Percentiles rank a stretch among this genome's conserved stretches.
These are phyloP conservation scores for Fusarium drepaniforme DNA, from an alignment of 2,329 filamentous ascomycete genomes.

Conservation along the genomic window DNA sequence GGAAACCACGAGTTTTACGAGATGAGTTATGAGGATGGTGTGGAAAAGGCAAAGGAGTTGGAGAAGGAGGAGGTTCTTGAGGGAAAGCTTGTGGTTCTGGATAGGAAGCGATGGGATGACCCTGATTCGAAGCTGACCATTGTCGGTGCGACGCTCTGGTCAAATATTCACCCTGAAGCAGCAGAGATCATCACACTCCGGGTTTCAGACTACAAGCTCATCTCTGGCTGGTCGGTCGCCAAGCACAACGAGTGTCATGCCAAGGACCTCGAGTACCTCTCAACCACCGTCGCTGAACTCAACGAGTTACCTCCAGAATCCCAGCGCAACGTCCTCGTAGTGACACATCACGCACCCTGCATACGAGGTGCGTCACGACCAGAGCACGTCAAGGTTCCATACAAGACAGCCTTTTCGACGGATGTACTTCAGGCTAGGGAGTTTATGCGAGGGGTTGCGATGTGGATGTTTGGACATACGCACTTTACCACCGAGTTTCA, in stretches of 20 bases:
- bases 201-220: constrained; percentile 67
- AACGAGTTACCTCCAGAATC: constrained; percentile 23
- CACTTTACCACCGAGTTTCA: constrained; percentile 56
- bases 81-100: constrained; percentile 57
- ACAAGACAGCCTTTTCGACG: constrained; percentile 65
- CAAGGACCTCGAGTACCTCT: constrained; percentile 64
- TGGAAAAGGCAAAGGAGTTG: constrained; percentile 53
- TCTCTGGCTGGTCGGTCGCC: constrained; percentile 63
- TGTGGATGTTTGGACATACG: constrained; percentile 64
- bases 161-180: constrained; percentile 56
- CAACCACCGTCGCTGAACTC: constrained; percentile 49
- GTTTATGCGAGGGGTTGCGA: constrained; percentile 48
- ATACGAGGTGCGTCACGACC: constrained; percentile 61
- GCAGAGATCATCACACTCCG: constrained; percentile 54
- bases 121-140: constrained; percentile 59
- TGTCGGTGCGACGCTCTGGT: constrained; percentile 71
- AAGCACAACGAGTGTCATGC: constrained; percentile 62
- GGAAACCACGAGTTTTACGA: constrained; percentile 69
- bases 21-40: constrained; percentile 51
- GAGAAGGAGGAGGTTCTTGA: constrained; percentile 52
- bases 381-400: constrained; percentile 59
- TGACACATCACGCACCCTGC: constrained; percentile 70
- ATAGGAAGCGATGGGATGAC: constrained; percentile 56
- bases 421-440: constrained; percentile 52
- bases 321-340: constrained; percentile 56